phyloP scores from a whole-genome alignment of 1,139 yeast genomes.

The Saccharomycopsis hybrid region DNA sequence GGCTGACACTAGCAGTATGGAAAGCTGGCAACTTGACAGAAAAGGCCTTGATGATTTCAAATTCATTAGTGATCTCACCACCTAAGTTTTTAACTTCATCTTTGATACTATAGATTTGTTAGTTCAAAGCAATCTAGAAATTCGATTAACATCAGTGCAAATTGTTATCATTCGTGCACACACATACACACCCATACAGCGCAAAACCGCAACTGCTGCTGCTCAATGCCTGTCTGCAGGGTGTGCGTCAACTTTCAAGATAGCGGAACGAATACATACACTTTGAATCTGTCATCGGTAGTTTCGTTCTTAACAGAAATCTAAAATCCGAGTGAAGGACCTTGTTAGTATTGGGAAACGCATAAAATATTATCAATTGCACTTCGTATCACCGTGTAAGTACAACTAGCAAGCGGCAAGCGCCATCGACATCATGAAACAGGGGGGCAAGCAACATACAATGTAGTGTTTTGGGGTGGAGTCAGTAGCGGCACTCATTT shows the following conservation, averaged over 20 bases:
- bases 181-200: too few species aligned
- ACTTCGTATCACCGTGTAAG: background rate
- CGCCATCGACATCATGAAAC: too few species aligned
- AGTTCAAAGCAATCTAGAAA: slow-evolving; percentile 5
- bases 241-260: too few species aligned
- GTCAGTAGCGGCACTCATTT: slow-evolving; percentile 4
- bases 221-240: background rate
- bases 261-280: slow-evolving; percentile 1
- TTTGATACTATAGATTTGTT: slow-evolving; percentile 24
- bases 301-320: slow-evolving; percentile 16
- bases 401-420: too few species aligned
- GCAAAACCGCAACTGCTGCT: background rate
- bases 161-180: background rate
- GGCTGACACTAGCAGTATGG: slow-evolving; percentile 38
- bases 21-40: slow-evolving; percentile 47
- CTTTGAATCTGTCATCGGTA: slow-evolving; percentile 15
- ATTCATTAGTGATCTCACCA: slow-evolving; percentile 60
- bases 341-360: background rate
- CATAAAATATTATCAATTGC: background rate
- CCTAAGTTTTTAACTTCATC: slow-evolving; percentile 39
- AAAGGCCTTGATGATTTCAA: slow-evolving; percentile 63
- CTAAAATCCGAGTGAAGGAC: slow-evolving; percentile 2
- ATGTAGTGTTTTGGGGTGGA: slow-evolving; percentile 10
- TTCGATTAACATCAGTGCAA: background rate
- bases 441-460: slow-evolving; percentile 2